A percentile compares a stretch with the other conserved stretches of the same genome.
Evolutionary conservation across 179 eudicot genomes (phyloP).

Genomic region (Spergularia azorica): DNA sequence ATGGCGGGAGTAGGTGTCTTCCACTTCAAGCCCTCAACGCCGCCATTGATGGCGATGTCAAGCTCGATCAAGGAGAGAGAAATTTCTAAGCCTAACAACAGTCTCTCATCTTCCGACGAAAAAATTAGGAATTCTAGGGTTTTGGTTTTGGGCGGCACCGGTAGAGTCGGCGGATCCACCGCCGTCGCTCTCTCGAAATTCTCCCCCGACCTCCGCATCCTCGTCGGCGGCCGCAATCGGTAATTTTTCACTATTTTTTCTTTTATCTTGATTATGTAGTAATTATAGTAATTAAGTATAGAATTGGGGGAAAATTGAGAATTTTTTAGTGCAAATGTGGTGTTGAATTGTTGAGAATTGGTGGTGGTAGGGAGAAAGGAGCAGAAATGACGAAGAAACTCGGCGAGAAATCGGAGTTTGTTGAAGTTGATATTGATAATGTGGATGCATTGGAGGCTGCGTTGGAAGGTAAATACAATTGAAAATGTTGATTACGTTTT

Average conservation of each 20-base stretch:
- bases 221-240: slow-evolving; percentile 81
- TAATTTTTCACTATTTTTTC: slow-evolving; percentile 11
- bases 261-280: background rate
- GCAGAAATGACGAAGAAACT: slow-evolving; percentile 68
- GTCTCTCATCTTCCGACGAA: slow-evolving; percentile 3
- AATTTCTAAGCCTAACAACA: slow-evolving; percentile 11
- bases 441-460: slow-evolving; percentile 48
- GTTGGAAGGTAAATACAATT: slow-evolving; percentile 46
- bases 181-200: slow-evolving; percentile 74
- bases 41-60: slow-evolving; percentile 33
- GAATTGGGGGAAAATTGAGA: background rate
- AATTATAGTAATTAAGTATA: background rate
- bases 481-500: background rate
- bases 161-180: slow-evolving; percentile 96
- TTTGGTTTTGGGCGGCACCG: slow-evolving; percentile 87
- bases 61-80: slow-evolving; percentile 35
- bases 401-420: slow-evolving; percentile 71
- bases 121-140: slow-evolving; percentile 58
- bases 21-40: slow-evolving; percentile 27
- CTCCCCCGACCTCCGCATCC: slow-evolving; percentile 68
- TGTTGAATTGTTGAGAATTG: slow-evolving; percentile 2
- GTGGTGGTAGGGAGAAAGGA: slow-evolving; percentile 66
- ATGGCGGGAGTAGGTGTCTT: slow-evolving; percentile 37
- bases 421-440: slow-evolving; percentile 63
- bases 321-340: background rate